These are phyloP conservation scores for Botrytis aclada DNA, from an alignment of 2,329 filamentous ascomycete species.

Conservation along the genomic window DNA sequence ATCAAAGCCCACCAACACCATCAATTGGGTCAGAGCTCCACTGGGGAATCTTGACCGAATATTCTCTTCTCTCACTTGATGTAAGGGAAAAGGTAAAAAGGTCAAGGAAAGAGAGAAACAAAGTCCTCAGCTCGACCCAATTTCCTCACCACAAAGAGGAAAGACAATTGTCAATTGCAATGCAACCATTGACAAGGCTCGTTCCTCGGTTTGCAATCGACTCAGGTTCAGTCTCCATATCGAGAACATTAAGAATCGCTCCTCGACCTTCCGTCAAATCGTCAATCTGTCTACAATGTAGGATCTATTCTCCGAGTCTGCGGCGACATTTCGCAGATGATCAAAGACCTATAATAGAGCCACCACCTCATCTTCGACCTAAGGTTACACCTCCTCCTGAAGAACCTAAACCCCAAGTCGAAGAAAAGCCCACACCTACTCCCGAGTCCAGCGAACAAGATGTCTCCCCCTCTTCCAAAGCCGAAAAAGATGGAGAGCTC, in stretches of 20 bases:
- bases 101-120: background rate
- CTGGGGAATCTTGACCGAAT: background rate
- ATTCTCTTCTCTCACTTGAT: background rate
- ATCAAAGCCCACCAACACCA: background rate
- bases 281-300: constrained; percentile 44
- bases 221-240: constrained; percentile 28
- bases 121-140: constrained; percentile 12
- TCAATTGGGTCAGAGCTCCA: constrained; percentile 17
- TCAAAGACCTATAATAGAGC: constrained; percentile 14
- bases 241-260: constrained; percentile 25
- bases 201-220: constrained; percentile 35
- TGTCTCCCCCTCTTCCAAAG: constrained; percentile 1
- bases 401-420: constrained; percentile 17
- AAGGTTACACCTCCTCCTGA: constrained; percentile 16
- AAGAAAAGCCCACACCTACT: background rate
- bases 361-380: constrained; percentile 13
- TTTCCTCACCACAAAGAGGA: background rate
- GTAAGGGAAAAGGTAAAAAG: background rate
- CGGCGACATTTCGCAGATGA: constrained; percentile 37
- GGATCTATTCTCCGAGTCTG: constrained; percentile 39
- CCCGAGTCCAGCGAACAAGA: constrained; percentile 6
- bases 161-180: constrained; percentile 25
- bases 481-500: constrained; percentile 38
- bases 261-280: constrained; percentile 29
- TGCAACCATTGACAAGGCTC: constrained; percentile 36